phyloP scores from a whole-genome alignment of 2,329 filamentous ascomycete species.

The Fusarium denticulatum region DNA sequence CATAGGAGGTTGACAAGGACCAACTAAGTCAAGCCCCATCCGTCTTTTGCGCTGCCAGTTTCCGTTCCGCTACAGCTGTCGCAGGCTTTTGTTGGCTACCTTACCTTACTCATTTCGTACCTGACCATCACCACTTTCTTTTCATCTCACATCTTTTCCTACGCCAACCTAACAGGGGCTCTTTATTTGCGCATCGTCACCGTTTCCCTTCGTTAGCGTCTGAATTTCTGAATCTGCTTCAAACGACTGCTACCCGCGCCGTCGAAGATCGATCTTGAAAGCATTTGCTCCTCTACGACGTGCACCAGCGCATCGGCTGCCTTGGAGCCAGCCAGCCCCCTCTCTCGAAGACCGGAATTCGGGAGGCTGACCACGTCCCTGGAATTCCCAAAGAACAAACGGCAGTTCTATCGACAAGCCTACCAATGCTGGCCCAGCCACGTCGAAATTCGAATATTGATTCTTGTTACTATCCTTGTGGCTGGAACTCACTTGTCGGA shows the following conservation, averaged over 20 bases:
- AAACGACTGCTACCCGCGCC: slow-evolving; percentile 18
- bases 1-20: slow-evolving; percentile 29
- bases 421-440: slow-evolving; percentile 58
- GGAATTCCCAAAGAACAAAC: slow-evolving; percentile 44
- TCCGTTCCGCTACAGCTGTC: slow-evolving; percentile 28
- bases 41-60: slow-evolving; percentile 20
- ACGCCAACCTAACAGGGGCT: slow-evolving; percentile 31
- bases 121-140: slow-evolving; percentile 33
- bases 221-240: slow-evolving; percentile 7
- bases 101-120: slow-evolving; percentile 22
- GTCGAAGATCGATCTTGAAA: slow-evolving; percentile 32
- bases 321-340: slow-evolving; percentile 37
- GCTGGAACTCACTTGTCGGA: slow-evolving; percentile 39
- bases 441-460: slow-evolving; percentile 52
- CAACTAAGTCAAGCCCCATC: slow-evolving; percentile 24
- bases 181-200: slow-evolving; percentile 34
- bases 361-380: slow-evolving; percentile 48
- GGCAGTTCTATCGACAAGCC: slow-evolving; percentile 38
- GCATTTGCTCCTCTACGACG: slow-evolving; percentile 25
- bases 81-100: slow-evolving; percentile 21
- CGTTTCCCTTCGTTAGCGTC: slow-evolving; percentile 28
- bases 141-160: slow-evolving; percentile 34
- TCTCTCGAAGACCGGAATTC: slow-evolving; percentile 42
- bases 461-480: slow-evolving; percentile 46
- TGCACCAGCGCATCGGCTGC: slow-evolving; percentile 36